A percentile compares a stretch with the other conserved stretches of the same genome.
phyloP scores from a whole-genome alignment of 305 asterid species.

The Fraxinus greggii region DNA sequence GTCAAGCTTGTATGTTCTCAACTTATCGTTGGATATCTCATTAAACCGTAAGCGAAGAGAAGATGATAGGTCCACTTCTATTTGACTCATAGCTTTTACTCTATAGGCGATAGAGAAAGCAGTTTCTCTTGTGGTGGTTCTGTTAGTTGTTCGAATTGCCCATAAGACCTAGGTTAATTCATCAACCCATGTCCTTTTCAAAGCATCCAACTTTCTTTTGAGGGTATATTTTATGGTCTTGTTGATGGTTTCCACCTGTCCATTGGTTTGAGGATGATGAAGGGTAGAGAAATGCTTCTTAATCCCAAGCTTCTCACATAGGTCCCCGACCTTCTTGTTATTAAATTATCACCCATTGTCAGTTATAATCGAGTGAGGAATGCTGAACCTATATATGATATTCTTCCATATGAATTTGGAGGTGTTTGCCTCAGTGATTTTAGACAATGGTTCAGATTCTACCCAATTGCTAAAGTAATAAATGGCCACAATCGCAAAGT shows the following conservation, averaged over 20 bases:
- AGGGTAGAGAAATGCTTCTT: background rate
- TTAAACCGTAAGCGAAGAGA: background rate
- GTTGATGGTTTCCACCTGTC: background rate
- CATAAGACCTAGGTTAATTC: too few relatives aligned
- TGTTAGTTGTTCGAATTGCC: background rate
- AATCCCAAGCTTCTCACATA: background rate
- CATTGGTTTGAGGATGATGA: background rate
- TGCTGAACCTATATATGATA: background rate
- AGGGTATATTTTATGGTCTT: background rate
- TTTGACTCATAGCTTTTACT: background rate
- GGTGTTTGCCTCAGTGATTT: background rate
- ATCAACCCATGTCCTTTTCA: background rate
- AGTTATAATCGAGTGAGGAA: background rate
- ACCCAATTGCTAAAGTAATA: background rate
- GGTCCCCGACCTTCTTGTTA: background rate
- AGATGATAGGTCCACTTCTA: background rate
- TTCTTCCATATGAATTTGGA: background rate
- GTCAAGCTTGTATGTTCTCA: background rate
- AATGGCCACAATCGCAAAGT: background rate
- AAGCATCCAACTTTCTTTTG: background rate
- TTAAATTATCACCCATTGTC: background rate
- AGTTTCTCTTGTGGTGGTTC: background rate
- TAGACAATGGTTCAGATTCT: background rate
- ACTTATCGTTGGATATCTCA: background rate
- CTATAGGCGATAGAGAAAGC: background rate